Percentiles rank a stretch among this genome's conserved stretches.
Evolutionary conservation across 2,329 filamentous ascomycete species (phyloP).

Genomic region (Blumeria hordei): DNA sequence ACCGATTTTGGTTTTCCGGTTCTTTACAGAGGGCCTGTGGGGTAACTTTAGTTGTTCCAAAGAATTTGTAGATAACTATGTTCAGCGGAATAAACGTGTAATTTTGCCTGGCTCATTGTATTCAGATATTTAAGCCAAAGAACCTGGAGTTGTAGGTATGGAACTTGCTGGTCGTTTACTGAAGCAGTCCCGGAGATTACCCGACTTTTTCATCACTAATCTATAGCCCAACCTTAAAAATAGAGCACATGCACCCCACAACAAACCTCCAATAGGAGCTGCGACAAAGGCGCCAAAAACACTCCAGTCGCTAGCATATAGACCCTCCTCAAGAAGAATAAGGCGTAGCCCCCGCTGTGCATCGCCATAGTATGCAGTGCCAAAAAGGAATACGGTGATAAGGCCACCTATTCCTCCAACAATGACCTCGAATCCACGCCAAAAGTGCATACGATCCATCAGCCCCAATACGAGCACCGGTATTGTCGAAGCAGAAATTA

Average conservation of each 20-base stretch:
- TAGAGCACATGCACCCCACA: constrained; percentile 45
- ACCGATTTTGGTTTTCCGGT: no score
- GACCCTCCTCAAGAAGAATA: constrained; percentile 45
- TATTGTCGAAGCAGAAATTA: constrained; percentile 53
- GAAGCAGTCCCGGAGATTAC: neutral
- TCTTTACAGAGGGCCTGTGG: no score
- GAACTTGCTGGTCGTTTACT: neutral
- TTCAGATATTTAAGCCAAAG: no score
- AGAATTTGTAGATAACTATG: no score
- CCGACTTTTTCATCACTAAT: neutral
- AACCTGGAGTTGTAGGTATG: neutral
- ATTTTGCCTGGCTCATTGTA: no score
- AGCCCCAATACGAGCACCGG: constrained; percentile 55
- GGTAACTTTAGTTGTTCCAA: no score
- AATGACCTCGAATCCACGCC: constrained; percentile 61
- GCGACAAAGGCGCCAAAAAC: constrained; percentile 66
- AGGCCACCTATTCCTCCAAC: constrained; percentile 56
- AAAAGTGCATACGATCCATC: constrained; percentile 40
- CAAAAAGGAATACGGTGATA: constrained; percentile 60
- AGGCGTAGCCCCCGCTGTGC: constrained; percentile 38
- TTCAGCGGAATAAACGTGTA: no score
- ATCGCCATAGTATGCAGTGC: constrained; percentile 51
- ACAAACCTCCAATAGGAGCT: constrained; percentile 48
- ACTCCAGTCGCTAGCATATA: constrained; percentile 59
- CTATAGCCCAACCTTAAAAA: constrained; percentile 20